phyloP scores from a whole-genome alignment of 495 filamentous ascomycete genomes.

The Penicillium pulvis region DNA sequence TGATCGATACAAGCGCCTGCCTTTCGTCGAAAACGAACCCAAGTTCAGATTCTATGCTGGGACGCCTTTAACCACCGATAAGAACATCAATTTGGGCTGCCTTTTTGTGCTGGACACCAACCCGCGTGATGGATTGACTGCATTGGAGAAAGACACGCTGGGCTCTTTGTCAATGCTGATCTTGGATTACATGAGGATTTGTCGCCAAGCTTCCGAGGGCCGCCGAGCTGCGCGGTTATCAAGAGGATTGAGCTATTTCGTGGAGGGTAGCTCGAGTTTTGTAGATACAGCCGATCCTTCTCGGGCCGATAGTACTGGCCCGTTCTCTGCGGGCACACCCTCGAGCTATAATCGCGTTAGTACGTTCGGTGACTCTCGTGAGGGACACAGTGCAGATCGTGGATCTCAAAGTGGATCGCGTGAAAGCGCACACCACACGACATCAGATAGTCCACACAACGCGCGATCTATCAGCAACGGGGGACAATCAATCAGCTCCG shows the following conservation, averaged over 20 bases:
- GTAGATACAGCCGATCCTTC: conserved; percentile 31
- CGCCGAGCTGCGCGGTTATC: conserved; percentile 61
- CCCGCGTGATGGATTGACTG: conserved; percentile 37
- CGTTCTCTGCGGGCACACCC: conserved; percentile 27
- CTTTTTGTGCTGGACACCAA: conserved; percentile 64
- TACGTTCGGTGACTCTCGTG: conserved; percentile 25
- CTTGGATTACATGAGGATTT: conserved; percentile 65
- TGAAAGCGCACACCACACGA: conserved; percentile 24
- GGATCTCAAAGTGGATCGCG: conserved; percentile 11
- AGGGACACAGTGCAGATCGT: not conserved
- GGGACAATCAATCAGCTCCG: conserved; percentile 29
- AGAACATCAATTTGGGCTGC: conserved; percentile 70
- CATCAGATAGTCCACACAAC: conserved; percentile 21
- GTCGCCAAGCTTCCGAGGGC: conserved; percentile 57
- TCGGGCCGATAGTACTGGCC: conserved; percentile 25
- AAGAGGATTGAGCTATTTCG: conserved; percentile 63
- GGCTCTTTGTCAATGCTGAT: conserved; percentile 55
- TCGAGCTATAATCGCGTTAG: conserved; percentile 31
- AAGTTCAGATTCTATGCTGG: conserved; percentile 52
- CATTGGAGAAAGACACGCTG: conserved; percentile 42
- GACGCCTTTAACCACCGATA: conserved; percentile 61
- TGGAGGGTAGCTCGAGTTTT: conserved; percentile 55
- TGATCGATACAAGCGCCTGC: conserved; percentile 42
- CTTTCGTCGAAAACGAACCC: conserved; percentile 45
- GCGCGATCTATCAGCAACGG: conserved; percentile 31